phyloP scores from a whole-genome alignment of 2,329 filamentous ascomycete species.

The Fusarium luffae region DNA sequence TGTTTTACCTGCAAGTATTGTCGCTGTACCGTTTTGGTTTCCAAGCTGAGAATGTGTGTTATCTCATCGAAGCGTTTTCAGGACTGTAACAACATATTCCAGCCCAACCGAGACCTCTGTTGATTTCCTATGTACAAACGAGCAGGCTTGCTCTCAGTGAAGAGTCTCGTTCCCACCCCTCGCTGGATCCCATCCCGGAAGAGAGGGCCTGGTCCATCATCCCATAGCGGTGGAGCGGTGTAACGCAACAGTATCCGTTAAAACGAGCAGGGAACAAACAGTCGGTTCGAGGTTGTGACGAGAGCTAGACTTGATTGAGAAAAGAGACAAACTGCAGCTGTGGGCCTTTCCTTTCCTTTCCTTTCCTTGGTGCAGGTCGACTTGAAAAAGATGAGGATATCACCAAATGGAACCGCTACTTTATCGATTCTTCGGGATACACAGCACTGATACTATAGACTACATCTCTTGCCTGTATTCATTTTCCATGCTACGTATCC shows the following conservation, averaged over 20 bases:
- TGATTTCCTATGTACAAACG: not conserved
- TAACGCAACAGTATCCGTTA: slow-evolving; percentile 8
- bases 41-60: not conserved
- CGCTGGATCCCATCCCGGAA: not conserved
- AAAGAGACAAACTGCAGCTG: not conserved
- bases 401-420: not conserved
- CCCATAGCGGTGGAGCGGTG: slow-evolving; percentile 34
- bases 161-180: not conserved
- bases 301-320: slow-evolving; percentile 22
- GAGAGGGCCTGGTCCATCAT: slow-evolving; percentile 23
- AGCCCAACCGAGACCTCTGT: slow-evolving; percentile 18
- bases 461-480: not conserved
- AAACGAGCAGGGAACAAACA: slow-evolving; percentile 13
- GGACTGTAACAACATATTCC: slow-evolving; percentile 9
- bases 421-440: not conserved
- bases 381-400: not conserved
- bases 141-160: not conserved
- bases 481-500: not conserved
- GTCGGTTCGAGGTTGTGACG: slow-evolving; percentile 18
- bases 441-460: not conserved
- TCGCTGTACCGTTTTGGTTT: not conserved
- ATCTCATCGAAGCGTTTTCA: slow-evolving; percentile 23
- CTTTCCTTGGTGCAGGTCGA: not conserved
- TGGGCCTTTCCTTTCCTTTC: not conserved
- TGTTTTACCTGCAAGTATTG: not conserved